A percentile compares a stretch with the other conserved stretches of the same genome.
phyloP scores from a whole-genome alignment of 148 eudicot species.

The Amaranthus hypochondriacus region DNA sequence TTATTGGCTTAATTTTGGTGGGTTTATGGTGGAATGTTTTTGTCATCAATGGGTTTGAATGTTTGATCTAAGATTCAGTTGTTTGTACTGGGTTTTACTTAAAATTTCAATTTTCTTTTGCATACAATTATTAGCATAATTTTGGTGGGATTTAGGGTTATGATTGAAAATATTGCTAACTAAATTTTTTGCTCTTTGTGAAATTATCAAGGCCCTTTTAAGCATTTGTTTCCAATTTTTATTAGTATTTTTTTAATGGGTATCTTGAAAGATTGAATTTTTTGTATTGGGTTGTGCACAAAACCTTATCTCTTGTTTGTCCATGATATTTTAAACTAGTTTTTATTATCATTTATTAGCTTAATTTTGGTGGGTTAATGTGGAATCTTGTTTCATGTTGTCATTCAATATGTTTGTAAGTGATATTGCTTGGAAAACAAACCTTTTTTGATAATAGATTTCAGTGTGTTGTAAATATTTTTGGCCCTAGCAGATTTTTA shows the following conservation, averaged over 20 bases:
- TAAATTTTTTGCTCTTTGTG: conserved; percentile 86
- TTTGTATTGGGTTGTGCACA: conserved; percentile 13
- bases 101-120: too few relatives aligned
- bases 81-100: too few relatives aligned
- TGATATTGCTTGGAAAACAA: background rate
- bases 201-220: conserved; percentile 69
- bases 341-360: background rate
- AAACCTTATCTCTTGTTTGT: background rate
- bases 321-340: background rate
- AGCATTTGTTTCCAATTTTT: background rate
- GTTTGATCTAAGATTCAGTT: too few relatives aligned
- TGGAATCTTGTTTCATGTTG: background rate
- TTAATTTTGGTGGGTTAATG: conserved; percentile 11
- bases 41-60: background rate
- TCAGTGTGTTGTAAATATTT: too few relatives aligned
- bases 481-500: too few relatives aligned
- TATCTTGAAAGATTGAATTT: conserved; percentile 7
- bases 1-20: background rate
- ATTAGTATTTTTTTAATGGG: background rate
- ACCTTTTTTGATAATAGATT: too few relatives aligned
- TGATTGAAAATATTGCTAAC: too few relatives aligned
- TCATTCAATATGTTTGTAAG: background rate
- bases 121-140: too few relatives aligned
- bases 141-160: too few relatives aligned
- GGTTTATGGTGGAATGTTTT: background rate